Conservation (phyloP, 106 monocot genomes). For the Dendrobium nobile region DNA sequence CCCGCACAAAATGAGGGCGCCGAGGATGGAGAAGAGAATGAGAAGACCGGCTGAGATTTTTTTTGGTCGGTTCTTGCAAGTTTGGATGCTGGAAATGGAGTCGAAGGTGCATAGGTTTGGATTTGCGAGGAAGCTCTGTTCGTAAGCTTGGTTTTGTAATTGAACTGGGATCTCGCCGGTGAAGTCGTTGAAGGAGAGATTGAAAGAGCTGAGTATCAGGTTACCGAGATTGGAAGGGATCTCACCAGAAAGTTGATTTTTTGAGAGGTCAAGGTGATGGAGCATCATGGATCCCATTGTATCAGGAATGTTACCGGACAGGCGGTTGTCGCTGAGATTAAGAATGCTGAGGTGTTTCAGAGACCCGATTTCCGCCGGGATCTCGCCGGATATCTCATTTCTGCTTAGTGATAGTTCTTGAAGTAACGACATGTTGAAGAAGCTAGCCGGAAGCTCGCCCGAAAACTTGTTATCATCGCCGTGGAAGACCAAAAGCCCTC, state of each 20-base stretch:
- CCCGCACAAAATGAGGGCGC: slow-evolving; percentile 14
- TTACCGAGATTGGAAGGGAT: slow-evolving; percentile 22
- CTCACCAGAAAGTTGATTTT: slow-evolving; percentile 32
- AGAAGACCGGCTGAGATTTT: slow-evolving; percentile 20
- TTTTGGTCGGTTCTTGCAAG: slow-evolving; percentile 5
- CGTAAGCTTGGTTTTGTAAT: slow-evolving; percentile 15
- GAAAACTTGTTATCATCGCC: slow-evolving; percentile 46
- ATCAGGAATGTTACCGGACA: slow-evolving; percentile 30
- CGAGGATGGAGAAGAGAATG: slow-evolving; percentile 19
- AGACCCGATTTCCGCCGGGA: slow-evolving; percentile 19
- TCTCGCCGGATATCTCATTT: slow-evolving; percentile 49
- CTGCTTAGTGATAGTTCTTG: slow-evolving; percentile 20
- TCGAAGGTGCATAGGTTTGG: slow-evolving; percentile 19
- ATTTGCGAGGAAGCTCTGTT: slow-evolving; percentile 44
- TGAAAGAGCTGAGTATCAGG: slow-evolving; percentile 22
- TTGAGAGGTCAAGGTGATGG: slow-evolving; percentile 27
- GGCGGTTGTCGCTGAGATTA: slow-evolving; percentile 31
- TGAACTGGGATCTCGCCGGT: slow-evolving; percentile 26
- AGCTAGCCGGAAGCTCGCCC: slow-evolving; percentile 32
- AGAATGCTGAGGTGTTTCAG: slow-evolving; percentile 25
- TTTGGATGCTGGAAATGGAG: slow-evolving; percentile 8
- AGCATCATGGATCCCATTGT: slow-evolving; percentile 17
- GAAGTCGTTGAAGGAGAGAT: slow-evolving; percentile 38
- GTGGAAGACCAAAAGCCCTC: slow-evolving; percentile 21
- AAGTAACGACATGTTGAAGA: slow-evolving; percentile 21